Conservation (phyloP, 371 early-diverging fungal genomes). For the Mortierella sp. region DNA sequence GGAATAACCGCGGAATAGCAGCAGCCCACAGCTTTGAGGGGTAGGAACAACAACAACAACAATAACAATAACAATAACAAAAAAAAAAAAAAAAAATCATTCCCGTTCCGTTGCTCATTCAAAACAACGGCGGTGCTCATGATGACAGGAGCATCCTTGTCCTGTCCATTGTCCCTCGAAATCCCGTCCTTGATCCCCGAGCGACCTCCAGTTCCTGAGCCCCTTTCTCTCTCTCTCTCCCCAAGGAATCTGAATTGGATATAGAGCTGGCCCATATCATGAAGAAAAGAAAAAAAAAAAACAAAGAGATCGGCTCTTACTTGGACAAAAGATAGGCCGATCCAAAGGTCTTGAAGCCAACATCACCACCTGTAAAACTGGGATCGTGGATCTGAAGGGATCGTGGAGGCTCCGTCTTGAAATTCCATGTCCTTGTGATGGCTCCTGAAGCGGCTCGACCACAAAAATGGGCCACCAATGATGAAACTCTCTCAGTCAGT, state of each 20-base stretch:
- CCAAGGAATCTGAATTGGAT: no score
- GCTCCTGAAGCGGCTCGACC: constrained; percentile 49
- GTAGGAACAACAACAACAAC: no score
- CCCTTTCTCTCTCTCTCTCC: no score
- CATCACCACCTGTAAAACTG: constrained; percentile 48
- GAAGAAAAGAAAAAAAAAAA: not conserved
- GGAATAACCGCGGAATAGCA: no score
- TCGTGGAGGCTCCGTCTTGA: constrained; percentile 34
- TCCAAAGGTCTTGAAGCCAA: constrained; percentile 53
- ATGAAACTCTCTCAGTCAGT: constrained; percentile 38
- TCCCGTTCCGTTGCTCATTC: no score
- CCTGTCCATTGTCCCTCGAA: no score
- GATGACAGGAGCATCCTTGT: no score
- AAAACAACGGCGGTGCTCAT: no score
- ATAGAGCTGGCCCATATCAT: no score
- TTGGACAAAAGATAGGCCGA: constrained; percentile 50
- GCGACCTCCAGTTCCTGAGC: not conserved
- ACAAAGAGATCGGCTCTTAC: constrained; percentile 12
- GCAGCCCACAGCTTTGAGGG: no score
- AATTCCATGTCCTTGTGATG: constrained; percentile 49
- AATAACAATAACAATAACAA: no score
- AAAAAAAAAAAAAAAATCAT: no score
- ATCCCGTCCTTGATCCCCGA: not conserved
- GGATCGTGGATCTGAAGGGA: constrained; percentile 49
- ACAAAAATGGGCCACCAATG: constrained; percentile 46